These are phyloP conservation scores for Mycosphaerelloides madeirae DNA, from an alignment of 2,329 filamentous ascomycete species.

Conservation along the genomic window DNA sequence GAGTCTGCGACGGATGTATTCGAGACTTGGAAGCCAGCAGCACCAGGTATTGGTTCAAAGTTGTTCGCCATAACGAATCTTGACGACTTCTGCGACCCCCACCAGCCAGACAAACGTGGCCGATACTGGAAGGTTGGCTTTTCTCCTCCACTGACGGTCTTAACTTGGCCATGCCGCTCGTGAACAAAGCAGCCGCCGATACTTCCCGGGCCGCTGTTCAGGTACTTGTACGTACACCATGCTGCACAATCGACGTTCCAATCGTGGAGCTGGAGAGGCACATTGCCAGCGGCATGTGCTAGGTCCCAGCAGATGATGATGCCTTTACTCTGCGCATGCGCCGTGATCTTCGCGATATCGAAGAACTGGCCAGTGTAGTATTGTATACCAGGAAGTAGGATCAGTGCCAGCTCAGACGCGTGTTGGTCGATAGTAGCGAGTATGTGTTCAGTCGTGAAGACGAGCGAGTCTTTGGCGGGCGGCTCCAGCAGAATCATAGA, in stretches of 20 bases:
- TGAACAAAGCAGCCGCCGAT: constrained; percentile 81
- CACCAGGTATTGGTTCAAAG: constrained; percentile 73
- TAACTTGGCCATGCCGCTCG: constrained; percentile 55
- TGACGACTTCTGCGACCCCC: constrained; percentile 71
- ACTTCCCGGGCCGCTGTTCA: constrained; percentile 77
- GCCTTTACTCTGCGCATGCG: constrained; percentile 65
- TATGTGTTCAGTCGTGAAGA: constrained; percentile 67
- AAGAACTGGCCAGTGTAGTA: constrained; percentile 90
- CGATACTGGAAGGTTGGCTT: constrained; percentile 46
- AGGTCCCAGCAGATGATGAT: constrained; percentile 82
- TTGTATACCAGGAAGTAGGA: constrained; percentile 82
- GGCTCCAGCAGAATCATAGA: constrained; percentile 69
- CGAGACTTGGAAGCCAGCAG: constrained; percentile 76
- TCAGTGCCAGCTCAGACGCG: constrained; percentile 64
- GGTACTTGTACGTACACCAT: constrained; percentile 94
- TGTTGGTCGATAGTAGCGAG: constrained; percentile 69
- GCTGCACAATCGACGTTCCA: constrained; percentile 89
- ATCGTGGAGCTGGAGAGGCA: constrained; percentile 72
- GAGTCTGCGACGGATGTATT: constrained; percentile 79
- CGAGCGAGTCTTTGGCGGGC: constrained; percentile 52
- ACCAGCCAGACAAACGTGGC: constrained; percentile 76
- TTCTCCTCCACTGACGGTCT: constrained; percentile 26
- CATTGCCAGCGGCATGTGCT: constrained; percentile 81
- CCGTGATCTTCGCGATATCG: constrained; percentile 75
- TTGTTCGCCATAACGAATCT: constrained; percentile 79